Percentiles rank a stretch among this genome's conserved stretches.
Conservation (phyloP, 164 flowering plant species). For the Nymphaea colorata region DNA sequence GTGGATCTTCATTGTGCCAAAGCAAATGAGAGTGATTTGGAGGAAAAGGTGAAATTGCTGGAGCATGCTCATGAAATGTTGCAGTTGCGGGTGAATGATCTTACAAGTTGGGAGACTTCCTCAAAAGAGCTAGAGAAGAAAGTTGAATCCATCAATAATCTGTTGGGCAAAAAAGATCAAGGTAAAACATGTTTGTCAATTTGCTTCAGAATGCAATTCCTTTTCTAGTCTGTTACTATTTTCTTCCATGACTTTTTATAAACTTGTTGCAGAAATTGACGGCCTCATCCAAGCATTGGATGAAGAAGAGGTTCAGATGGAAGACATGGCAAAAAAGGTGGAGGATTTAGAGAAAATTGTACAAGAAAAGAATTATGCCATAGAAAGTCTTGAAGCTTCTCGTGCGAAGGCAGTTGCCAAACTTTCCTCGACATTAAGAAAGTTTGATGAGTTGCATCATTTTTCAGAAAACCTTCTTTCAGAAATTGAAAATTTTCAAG, state of each 20-base stretch:
- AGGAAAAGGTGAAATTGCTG: constrained; percentile 30
- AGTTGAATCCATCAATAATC: constrained; percentile 39
- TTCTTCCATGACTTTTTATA: neutral
- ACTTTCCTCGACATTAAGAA: constrained; percentile 71
- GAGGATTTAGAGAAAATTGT: constrained; percentile 44
- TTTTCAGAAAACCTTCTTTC: constrained; percentile 66
- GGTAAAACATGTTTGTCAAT: constrained; percentile 29
- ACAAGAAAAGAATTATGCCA: constrained; percentile 47
- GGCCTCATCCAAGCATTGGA: constrained; percentile 94
- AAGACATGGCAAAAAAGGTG: constrained; percentile 37
- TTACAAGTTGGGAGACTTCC: constrained; percentile 29
- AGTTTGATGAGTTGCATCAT: constrained; percentile 90
- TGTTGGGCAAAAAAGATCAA: constrained; percentile 67
- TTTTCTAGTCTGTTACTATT: neutral
- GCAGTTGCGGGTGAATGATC: constrained; percentile 39
- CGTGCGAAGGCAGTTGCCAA: constrained; percentile 68
- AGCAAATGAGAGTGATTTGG: constrained; percentile 30
- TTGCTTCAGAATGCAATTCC: neutral
- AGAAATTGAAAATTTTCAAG: constrained; percentile 86
- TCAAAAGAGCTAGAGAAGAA: constrained; percentile 39
- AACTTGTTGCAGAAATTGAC: constrained; percentile 57
- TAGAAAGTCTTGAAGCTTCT: constrained; percentile 71
- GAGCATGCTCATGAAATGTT: constrained; percentile 34
- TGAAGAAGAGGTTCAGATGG: constrained; percentile 90
- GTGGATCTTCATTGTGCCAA: constrained; percentile 48